These are phyloP conservation scores for Falciphora oryzae DNA, from an alignment of 2,329 filamentous ascomycete species.

Conservation along the genomic window DNA sequence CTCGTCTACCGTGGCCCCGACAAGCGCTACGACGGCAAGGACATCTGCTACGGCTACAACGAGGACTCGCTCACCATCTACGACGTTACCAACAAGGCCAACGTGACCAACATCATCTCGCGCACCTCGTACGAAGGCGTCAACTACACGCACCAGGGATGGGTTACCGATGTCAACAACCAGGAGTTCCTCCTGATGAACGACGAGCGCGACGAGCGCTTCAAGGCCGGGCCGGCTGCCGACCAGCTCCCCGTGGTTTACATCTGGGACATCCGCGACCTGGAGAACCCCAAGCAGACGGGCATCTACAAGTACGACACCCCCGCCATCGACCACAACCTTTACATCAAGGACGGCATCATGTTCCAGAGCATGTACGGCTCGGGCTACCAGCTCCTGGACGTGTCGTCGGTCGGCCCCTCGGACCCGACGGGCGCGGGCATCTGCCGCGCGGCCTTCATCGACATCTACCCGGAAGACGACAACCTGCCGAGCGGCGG, in stretches of 20 bases:
- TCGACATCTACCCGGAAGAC: constrained; percentile 43
- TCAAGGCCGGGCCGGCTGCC: constrained; percentile 13
- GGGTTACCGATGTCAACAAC: constrained; percentile 38
- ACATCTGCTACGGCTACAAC: constrained; percentile 54
- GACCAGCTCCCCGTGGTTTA: constrained; percentile 41
- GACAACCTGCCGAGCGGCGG: constrained; percentile 31
- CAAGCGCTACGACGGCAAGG: constrained; percentile 36
- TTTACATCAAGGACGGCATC: constrained; percentile 34
- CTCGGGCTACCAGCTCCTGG: constrained; percentile 31
- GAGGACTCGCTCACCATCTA: constrained; percentile 42
- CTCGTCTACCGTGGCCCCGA: constrained; percentile 47
- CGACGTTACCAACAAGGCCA: constrained; percentile 44
- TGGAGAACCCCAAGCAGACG: constrained; percentile 35
- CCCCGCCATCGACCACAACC: constrained; percentile 38
- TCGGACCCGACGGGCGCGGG: constrained; percentile 31
- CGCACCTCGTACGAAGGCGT: constrained; percentile 48
- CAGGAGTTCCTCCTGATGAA: constrained; percentile 41
- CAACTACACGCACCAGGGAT: constrained; percentile 53
- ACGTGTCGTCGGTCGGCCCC: constrained; percentile 23
- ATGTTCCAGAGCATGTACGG: constrained; percentile 41
- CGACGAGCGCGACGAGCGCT: constrained; percentile 46
- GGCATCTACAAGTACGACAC: constrained; percentile 32
- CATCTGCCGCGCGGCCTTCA: constrained; percentile 38
- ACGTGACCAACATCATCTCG: constrained; percentile 40
- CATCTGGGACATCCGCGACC: constrained; percentile 40